These are phyloP conservation scores for Aspergillus amoenus DNA, from an alignment of 2,329 filamentous ascomycete genomes.

Conservation along the genomic window DNA sequence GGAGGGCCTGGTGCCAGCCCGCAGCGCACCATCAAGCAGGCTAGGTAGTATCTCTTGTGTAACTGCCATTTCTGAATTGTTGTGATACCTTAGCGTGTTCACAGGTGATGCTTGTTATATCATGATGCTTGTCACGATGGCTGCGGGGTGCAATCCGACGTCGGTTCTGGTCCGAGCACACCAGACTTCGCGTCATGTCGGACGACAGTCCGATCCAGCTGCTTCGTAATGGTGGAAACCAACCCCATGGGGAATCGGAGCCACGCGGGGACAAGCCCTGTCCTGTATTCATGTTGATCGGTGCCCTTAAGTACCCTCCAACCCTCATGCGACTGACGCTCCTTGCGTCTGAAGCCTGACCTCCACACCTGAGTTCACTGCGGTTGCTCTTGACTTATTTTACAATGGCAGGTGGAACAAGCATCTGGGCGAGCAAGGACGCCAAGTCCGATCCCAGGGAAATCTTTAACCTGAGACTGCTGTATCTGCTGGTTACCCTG, in stretches of 20 bases:
- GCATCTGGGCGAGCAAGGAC: slow-evolving; percentile 4
- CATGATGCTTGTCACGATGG: too few relatives aligned
- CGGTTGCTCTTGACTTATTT: not conserved
- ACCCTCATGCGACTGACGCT: too few relatives aligned
- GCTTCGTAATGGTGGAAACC: not conserved
- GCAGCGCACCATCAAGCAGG: not conserved
- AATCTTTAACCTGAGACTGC: slow-evolving; percentile 2
- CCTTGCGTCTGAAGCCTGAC: too few relatives aligned
- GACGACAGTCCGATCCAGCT: slow-evolving; percentile 3
- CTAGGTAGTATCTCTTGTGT: not conserved
- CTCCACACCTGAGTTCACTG: too few relatives aligned
- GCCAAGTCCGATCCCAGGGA: slow-evolving; percentile 4
- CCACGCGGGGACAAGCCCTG: not conserved
- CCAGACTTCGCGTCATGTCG: not conserved
- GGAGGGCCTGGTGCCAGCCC: not conserved
- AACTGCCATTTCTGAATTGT: not conserved
- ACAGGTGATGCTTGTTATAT: too few relatives aligned
- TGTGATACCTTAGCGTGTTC: too few relatives aligned
- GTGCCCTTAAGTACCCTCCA: too few relatives aligned
- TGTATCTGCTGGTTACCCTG: not conserved
- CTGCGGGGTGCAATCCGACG: not conserved
- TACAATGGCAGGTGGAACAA: slow-evolving; percentile 3
- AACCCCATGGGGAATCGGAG: slow-evolving; percentile 2
- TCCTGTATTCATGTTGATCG: too few relatives aligned
- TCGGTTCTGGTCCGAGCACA: not conserved